Evolutionary conservation across 305 asterid genomes (phyloP).

Genomic region (Rubia tinctorum): DNA sequence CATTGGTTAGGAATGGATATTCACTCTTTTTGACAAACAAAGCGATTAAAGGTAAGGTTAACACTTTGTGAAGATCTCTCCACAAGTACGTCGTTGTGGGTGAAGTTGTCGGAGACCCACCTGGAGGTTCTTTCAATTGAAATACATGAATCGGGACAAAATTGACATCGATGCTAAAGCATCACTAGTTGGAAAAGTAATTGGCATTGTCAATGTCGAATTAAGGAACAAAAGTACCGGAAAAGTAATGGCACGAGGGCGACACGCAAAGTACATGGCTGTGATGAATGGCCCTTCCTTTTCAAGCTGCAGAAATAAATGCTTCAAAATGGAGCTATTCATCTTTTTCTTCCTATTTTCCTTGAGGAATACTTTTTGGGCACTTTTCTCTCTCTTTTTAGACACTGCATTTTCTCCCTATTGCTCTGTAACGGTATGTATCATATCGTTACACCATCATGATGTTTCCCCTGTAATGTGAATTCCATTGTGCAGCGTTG

Average conservation of each 20-base stretch:
- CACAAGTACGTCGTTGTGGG: no score
- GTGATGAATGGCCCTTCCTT: slow-evolving; percentile 37
- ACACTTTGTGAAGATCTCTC: no score
- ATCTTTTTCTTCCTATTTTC: no score
- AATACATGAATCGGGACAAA: slow-evolving; percentile 88
- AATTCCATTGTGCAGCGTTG: not conserved
- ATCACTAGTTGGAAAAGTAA: slow-evolving; percentile 60
- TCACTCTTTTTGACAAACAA: no score
- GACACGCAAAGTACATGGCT: slow-evolving; percentile 68
- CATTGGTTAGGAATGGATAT: no score
- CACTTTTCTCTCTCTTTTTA: not conserved
- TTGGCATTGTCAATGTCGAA: slow-evolving; percentile 68
- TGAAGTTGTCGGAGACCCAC: no score
- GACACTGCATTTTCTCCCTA: not conserved
- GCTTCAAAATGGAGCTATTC: not conserved
- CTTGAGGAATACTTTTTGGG: not conserved
- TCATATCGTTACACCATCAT: not conserved
- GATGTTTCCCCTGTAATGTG: not conserved
- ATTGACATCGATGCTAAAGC: slow-evolving; percentile 70
- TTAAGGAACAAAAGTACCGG: slow-evolving; percentile 59
- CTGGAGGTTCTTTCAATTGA: no score
- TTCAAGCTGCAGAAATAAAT: not conserved
- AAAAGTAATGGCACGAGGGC: slow-evolving; percentile 73
- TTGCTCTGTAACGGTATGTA: not conserved
- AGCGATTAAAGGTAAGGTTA: no score